Conservation (phyloP, 306 rosid genomes). For the Mucuna pruriens region DNA sequence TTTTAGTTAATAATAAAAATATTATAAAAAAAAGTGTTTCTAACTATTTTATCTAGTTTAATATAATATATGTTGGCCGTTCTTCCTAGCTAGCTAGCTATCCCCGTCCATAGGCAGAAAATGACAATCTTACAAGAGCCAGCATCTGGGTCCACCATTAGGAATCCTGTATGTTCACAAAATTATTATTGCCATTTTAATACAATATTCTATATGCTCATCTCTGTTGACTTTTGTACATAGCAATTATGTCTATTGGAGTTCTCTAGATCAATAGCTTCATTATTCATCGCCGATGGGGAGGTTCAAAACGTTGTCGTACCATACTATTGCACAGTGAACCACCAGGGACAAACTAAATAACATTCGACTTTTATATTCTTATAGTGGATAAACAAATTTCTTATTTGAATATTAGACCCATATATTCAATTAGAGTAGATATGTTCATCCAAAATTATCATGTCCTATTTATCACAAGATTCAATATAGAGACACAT, state of each 20-base stretch:
- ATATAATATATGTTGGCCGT: background rate
- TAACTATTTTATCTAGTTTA: too few relatives aligned
- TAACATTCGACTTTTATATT: background rate
- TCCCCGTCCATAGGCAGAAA: background rate
- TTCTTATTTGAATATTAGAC: background rate
- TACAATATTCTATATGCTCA: background rate
- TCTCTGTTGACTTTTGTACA: background rate
- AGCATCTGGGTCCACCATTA: slow-evolving; percentile 3
- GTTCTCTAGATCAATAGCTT: background rate
- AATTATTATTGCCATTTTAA: slow-evolving; percentile 2
- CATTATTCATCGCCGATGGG: background rate
- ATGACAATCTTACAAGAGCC: background rate
- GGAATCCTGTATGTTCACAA: background rate
- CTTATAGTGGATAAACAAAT: background rate
- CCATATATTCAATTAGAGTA: background rate
- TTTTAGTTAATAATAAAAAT: too few relatives aligned
- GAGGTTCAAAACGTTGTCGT: background rate
- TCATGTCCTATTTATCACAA: background rate
- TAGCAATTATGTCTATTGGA: background rate
- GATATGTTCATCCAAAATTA: too few relatives aligned
- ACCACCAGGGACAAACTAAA: background rate
- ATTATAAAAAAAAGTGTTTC: too few relatives aligned
- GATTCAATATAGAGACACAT: too few relatives aligned
- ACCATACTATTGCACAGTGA: background rate
- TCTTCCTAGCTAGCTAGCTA: background rate